Conservation (phyloP, 495 filamentous ascomycete species). For the Talaromyces liani region DNA sequence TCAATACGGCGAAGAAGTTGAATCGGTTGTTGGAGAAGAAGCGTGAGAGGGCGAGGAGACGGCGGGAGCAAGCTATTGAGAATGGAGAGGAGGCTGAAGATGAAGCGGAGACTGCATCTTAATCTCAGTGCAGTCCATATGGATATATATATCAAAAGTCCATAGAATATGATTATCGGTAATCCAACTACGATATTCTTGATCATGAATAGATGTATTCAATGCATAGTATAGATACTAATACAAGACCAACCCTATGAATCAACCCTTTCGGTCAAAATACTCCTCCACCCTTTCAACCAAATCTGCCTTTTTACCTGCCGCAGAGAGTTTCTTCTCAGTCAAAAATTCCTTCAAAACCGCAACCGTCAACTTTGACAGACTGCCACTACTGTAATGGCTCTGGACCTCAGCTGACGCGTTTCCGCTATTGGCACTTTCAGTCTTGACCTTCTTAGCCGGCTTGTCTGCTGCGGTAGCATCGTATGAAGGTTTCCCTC, state of each 20-base stretch:
- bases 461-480: slow-evolving; percentile 23
- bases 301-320: slow-evolving; percentile 72
- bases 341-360: slow-evolving; percentile 62
- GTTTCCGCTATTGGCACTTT: slow-evolving; percentile 28
- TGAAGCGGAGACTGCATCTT: slow-evolving; percentile 13
- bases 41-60: slow-evolving; percentile 57
- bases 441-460: slow-evolving; percentile 44
- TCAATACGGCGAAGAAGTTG: slow-evolving; percentile 80
- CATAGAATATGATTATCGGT: background rate
- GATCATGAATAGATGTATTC: background rate
- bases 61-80: slow-evolving; percentile 62
- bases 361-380: slow-evolving; percentile 66
- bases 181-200: background rate
- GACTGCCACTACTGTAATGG: slow-evolving; percentile 47
- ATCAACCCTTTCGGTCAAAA: slow-evolving; percentile 50
- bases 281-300: slow-evolving; percentile 71
- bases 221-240: background rate
- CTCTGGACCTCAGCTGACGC: slow-evolving; percentile 53
- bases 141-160: background rate
- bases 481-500: slow-evolving; percentile 26
- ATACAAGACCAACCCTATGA: background rate
- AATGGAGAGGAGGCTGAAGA: slow-evolving; percentile 63
- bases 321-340: slow-evolving; percentile 50
- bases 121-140: too few relatives aligned
- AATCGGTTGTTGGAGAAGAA: slow-evolving; percentile 80